These are phyloP conservation scores for Durusdinium trenchii DNA, from an alignment of 73 alveolate species.

Conservation along the genomic window DNA sequence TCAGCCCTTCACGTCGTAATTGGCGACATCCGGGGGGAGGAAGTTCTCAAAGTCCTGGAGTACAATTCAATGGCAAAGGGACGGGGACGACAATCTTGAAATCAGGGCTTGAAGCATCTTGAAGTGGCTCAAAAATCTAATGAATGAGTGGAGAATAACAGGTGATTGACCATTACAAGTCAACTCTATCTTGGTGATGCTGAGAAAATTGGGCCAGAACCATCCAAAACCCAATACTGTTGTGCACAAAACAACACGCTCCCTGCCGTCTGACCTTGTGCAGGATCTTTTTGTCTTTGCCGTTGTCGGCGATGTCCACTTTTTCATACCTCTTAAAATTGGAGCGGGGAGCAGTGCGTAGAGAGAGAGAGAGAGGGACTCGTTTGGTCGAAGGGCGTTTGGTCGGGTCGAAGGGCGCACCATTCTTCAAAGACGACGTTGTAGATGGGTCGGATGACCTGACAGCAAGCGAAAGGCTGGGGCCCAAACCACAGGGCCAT, in stretches of 20 bases:
- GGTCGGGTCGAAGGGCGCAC: background rate
- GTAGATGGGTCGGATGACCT: slow-evolving; percentile 90
- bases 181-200: too few relatives aligned
- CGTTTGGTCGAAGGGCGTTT: background rate
- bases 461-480: background rate
- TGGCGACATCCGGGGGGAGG: slow-evolving; percentile 86
- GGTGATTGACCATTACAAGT: too few relatives aligned
- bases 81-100: too few relatives aligned
- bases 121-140: too few relatives aligned
- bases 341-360: too few relatives aligned
- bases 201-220: too few relatives aligned
- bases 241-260: background rate
- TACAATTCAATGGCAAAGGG: too few relatives aligned
- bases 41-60: slow-evolving; percentile 63
- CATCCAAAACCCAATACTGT: too few relatives aligned
- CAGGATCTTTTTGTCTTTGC: slow-evolving; percentile 86
- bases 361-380: too few relatives aligned
- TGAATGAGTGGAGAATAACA: too few relatives aligned
- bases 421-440: slow-evolving; percentile 87
- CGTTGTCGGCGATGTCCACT: slow-evolving; percentile 82
- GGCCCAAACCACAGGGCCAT: background rate
- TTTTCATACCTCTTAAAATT: slow-evolving; percentile 47
- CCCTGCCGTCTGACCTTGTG: slow-evolving; percentile 18
- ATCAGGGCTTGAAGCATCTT: too few relatives aligned
- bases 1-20: slow-evolving; percentile 25